Evolutionary conservation across 805 yeast species (phyloP).

Genomic region (Pichia sporocuriosa): DNA sequence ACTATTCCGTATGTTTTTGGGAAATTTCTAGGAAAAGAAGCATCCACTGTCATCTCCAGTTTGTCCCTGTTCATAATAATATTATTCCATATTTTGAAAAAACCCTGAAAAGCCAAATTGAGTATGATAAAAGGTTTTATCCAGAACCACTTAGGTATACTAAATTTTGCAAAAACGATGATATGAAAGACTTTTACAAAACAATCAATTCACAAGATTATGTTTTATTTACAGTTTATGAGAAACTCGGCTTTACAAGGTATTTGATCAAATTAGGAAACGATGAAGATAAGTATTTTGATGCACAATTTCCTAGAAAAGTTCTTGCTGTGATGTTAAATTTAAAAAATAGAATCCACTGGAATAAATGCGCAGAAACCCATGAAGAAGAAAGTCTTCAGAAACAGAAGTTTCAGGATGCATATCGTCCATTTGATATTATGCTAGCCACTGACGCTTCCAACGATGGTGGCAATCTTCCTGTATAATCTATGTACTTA

Average conservation of each 20-base stretch:
- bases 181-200: slow-evolving; percentile 18
- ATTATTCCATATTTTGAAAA: slow-evolving; percentile 35
- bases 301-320: slow-evolving; percentile 79
- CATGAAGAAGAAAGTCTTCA: slow-evolving; percentile 56
- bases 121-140: slow-evolving; percentile 42
- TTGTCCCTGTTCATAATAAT: slow-evolving; percentile 53
- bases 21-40: slow-evolving; percentile 60
- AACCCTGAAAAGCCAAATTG: slow-evolving; percentile 38
- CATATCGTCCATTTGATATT: slow-evolving; percentile 27
- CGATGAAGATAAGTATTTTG: slow-evolving; percentile 36
- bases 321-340: slow-evolving; percentile 61
- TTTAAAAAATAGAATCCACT: slow-evolving; percentile 55
- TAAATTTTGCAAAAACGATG: slow-evolving; percentile 21
- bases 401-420: slow-evolving; percentile 52
- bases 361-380: slow-evolving; percentile 72
- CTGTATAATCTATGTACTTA: no score
- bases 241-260: slow-evolving; percentile 26
- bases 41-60: slow-evolving; percentile 72
- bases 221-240: slow-evolving; percentile 8
- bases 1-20: slow-evolving; percentile 52
- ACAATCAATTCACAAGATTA: slow-evolving; percentile 22
- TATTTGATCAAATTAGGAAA: slow-evolving; percentile 21
- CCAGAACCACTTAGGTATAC: slow-evolving; percentile 36
- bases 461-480: no score
- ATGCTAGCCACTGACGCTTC: neutral